Percentiles rank a stretch among this genome's conserved stretches.
phyloP scores from a whole-genome alignment of 2,329 filamentous ascomycete species.

The Epichloe brachyelytri region DNA sequence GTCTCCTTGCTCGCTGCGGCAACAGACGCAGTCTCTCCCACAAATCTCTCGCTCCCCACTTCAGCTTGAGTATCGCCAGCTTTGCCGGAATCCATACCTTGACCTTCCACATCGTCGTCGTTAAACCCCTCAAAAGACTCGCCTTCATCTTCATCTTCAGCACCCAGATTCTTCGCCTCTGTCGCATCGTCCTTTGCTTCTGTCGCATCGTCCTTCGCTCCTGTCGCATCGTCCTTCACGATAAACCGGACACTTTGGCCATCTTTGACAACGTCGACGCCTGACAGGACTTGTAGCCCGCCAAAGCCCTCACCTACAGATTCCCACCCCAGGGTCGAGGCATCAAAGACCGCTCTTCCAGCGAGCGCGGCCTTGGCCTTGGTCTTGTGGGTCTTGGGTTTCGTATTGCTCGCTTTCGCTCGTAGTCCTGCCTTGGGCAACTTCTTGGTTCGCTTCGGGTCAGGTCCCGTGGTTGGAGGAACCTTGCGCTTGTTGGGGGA shows the following conservation, averaged over 20 bases:
- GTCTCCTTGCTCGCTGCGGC: background rate
- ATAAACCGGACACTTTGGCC: conserved; percentile 47
- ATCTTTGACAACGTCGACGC: conserved; percentile 68
- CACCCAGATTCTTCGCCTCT: conserved; percentile 8
- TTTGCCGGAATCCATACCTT: conserved; percentile 20
- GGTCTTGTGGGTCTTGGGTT: conserved; percentile 3
- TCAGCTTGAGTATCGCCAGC: conserved; percentile 18
- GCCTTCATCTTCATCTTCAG: conserved; percentile 21
- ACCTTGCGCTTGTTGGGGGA: conserved; percentile 27
- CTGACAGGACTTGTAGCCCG: conserved; percentile 81
- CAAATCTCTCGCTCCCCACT: conserved; percentile 15
- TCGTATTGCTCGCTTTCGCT: background rate
- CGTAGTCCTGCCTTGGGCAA: background rate
- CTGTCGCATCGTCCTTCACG: conserved; percentile 15
- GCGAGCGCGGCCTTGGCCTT: conserved; percentile 10
- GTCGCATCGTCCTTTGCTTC: conserved; percentile 14
- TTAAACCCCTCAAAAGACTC: conserved; percentile 56
- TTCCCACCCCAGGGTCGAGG: conserved; percentile 42
- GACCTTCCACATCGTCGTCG: conserved; percentile 28
- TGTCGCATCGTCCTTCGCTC: conserved; percentile 10
- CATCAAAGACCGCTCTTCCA: conserved; percentile 22
- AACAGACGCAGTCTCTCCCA: background rate
- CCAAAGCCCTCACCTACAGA: conserved; percentile 91
- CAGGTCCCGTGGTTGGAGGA: conserved; percentile 17
- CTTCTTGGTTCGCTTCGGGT: conserved; percentile 24